Percentiles rank a stretch among this genome's conserved stretches.
Conservation (phyloP, 345 rosid genomes). For the Salix arbutifolia region DNA sequence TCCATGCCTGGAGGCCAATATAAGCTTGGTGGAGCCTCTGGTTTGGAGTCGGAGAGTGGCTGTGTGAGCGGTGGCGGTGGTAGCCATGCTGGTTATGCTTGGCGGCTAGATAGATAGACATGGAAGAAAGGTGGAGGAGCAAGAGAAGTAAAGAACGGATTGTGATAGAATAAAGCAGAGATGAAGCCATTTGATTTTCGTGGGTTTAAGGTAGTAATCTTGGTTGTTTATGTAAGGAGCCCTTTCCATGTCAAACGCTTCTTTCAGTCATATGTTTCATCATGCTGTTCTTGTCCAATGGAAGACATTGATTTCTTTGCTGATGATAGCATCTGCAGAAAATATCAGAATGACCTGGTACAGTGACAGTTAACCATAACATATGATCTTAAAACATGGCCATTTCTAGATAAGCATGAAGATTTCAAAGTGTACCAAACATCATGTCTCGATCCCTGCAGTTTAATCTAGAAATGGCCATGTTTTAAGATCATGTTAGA, state of each 20-base stretch:
- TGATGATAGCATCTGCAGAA: slow-evolving; percentile 15
- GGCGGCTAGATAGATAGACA: slow-evolving; percentile 33
- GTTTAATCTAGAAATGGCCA: slow-evolving; percentile 5
- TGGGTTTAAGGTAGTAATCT: slow-evolving; percentile 11
- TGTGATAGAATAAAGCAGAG: slow-evolving; percentile 16
- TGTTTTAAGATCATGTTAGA: neutral
- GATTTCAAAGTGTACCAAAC: neutral
- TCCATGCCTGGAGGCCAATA: slow-evolving; percentile 71
- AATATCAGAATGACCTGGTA: slow-evolving; percentile 28
- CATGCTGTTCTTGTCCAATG: slow-evolving; percentile 27
- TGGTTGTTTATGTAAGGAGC: slow-evolving; percentile 29
- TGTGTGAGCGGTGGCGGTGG: slow-evolving; percentile 30
- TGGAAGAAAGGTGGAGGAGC: no score
- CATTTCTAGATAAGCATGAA: neutral
- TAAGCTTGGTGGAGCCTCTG: slow-evolving; percentile 66
- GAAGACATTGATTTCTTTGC: slow-evolving; percentile 16
- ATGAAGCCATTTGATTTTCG: slow-evolving; percentile 40
- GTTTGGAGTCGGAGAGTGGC: slow-evolving; percentile 32
- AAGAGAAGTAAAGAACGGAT: slow-evolving; percentile 22
- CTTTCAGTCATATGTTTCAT: slow-evolving; percentile 39
- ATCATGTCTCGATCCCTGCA: neutral
- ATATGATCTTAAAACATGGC: slow-evolving; percentile 8
- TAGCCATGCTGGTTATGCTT: slow-evolving; percentile 35
- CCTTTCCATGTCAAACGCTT: slow-evolving; percentile 6
- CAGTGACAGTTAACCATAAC: slow-evolving; percentile 46